Evolutionary conservation across 139 green algal genomes (phyloP).

Genomic region (Pseudopediastrum boryanum): DNA sequence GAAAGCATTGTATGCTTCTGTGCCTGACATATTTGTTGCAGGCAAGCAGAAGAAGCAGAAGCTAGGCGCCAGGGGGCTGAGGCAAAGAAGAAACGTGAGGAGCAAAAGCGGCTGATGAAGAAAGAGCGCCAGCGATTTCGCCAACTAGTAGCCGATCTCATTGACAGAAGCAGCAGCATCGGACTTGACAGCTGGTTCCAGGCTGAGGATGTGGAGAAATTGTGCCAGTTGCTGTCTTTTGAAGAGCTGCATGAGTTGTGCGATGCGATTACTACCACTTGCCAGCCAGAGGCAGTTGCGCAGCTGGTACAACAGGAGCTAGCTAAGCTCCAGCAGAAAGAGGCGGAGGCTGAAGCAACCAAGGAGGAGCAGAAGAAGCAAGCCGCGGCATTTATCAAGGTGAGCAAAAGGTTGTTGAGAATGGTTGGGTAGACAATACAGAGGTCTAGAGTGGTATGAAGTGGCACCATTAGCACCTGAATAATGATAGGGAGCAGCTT

Average conservation of each 20-base stretch:
- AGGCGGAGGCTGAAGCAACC: constrained; percentile 18
- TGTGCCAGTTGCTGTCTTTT: constrained; percentile 27
- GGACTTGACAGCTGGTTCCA: neutral
- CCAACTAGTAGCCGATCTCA: constrained; percentile 29
- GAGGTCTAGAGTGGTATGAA: too few relatives aligned
- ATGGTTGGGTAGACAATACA: too few relatives aligned
- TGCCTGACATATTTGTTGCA: too few relatives aligned
- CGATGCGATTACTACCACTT: neutral
- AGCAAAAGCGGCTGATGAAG: constrained; percentile 86
- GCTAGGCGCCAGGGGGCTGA: constrained; percentile 49
- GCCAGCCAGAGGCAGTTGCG: constrained; percentile 9
- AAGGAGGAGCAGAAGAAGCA: constrained; percentile 43
- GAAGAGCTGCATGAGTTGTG: constrained; percentile 22
- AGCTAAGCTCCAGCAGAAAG: neutral
- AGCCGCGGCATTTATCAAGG: constrained; percentile 10
- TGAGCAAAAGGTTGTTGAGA: constrained; percentile 33
- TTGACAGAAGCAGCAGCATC: neutral
- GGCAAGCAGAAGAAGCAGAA: constrained; percentile 61
- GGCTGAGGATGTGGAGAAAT: constrained; percentile 14
- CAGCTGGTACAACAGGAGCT: constrained; percentile 21
- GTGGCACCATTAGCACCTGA: too few relatives aligned
- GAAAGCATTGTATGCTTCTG: too few relatives aligned
- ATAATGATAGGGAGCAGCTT: too few relatives aligned
- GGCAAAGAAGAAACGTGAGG: constrained; percentile 74
- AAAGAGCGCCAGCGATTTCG: constrained; percentile 81